phyloP scores from a whole-genome alignment of 2,329 filamentous ascomycete genomes.

The Lachnellula subtilissima region DNA sequence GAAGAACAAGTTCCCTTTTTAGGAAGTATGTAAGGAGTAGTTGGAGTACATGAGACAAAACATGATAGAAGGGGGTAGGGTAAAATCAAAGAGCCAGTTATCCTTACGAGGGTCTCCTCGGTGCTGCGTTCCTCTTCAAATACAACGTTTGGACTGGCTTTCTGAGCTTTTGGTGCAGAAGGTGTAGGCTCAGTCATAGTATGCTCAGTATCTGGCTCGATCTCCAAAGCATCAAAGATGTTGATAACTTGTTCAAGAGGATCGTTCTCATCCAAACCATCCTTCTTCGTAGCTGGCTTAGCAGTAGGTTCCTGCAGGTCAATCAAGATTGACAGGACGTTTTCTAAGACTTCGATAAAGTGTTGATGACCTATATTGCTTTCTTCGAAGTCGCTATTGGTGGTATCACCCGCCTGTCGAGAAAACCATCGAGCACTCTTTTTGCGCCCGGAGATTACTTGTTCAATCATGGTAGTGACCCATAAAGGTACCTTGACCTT shows the following conservation, averaged over 20 bases:
- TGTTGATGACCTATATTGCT: not conserved
- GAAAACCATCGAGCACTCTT: not conserved
- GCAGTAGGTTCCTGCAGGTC: not conserved
- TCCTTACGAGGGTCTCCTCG: not conserved
- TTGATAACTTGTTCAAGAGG: not conserved
- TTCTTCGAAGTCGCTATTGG: not conserved
- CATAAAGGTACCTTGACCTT: not conserved
- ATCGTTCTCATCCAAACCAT: conserved; percentile 42
- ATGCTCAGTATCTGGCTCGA: conserved; percentile 1
- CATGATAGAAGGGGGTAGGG: too few relatives aligned
- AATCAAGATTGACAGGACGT: not conserved
- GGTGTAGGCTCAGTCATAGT: not conserved
- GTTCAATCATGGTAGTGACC: not conserved
- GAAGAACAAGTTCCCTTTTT: too few relatives aligned
- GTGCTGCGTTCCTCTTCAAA: not conserved
- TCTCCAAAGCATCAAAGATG: not conserved
- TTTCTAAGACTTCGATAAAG: not conserved
- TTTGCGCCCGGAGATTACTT: not conserved
- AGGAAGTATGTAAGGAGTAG: too few relatives aligned
- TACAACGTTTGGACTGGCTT: not conserved
- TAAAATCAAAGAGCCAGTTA: too few relatives aligned
- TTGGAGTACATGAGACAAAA: too few relatives aligned
- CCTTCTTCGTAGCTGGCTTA: not conserved
- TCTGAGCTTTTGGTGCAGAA: not conserved
- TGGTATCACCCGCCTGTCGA: not conserved